Conservation (phyloP, 306 rosid genomes). For the Gastrolobium bilobum region DNA sequence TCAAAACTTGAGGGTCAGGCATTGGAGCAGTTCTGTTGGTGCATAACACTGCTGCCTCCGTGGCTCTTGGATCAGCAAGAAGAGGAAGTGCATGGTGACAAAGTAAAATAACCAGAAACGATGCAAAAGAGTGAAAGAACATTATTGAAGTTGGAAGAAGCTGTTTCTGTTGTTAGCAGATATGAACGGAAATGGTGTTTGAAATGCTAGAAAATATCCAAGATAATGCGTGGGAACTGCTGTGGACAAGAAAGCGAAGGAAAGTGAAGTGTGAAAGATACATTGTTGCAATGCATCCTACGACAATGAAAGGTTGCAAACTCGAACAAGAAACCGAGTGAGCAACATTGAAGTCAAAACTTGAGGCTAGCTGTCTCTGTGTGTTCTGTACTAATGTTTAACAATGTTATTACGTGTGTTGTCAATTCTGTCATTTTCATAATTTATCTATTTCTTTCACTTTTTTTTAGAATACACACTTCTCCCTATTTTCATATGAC, state of each 20-base stretch:
- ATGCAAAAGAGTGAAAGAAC: background rate
- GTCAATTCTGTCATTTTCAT: background rate
- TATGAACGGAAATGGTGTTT: background rate
- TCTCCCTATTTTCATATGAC: too few relatives aligned
- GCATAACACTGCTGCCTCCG: slow-evolving; percentile 63
- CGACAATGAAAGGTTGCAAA: background rate
- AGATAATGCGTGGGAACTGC: background rate
- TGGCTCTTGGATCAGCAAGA: slow-evolving; percentile 66
- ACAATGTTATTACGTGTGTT: too few relatives aligned
- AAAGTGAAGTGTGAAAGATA: background rate
- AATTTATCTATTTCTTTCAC: too few relatives aligned
- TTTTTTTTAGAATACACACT: too few relatives aligned
- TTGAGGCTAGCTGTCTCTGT: background rate
- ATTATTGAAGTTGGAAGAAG: slow-evolving; percentile 9
- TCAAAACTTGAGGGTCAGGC: slow-evolving; percentile 48
- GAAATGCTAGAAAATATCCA: background rate
- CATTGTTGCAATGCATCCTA: background rate
- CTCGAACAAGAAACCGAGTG: slow-evolving; percentile 25
- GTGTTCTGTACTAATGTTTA: background rate
- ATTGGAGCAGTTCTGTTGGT: slow-evolving; percentile 57
- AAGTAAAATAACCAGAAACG: slow-evolving; percentile 39
- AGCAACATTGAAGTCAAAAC: slow-evolving; percentile 1
- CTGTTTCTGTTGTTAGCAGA: slow-evolving; percentile 19
- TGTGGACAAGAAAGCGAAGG: background rate
- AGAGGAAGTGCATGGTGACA: slow-evolving; percentile 19